Percentiles rank a stretch among this genome's conserved stretches.
Evolutionary conservation across 306 rosid genomes (phyloP).

Genomic region (Potentilla sterilis): DNA sequence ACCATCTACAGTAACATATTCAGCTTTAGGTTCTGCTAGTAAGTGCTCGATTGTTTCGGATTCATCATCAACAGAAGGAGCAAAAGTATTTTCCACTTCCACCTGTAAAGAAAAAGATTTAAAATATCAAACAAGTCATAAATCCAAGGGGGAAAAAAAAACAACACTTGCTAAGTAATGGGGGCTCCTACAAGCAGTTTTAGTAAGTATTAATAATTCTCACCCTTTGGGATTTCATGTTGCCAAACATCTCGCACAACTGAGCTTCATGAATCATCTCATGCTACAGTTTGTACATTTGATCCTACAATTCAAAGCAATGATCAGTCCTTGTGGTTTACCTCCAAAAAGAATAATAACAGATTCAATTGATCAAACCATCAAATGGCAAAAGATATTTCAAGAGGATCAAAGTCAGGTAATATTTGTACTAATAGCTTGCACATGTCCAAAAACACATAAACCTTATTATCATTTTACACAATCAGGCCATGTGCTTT

Average conservation of each 20-base stretch:
- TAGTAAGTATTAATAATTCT: neutral
- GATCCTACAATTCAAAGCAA: slow-evolving; percentile 41
- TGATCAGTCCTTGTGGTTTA: slow-evolving; percentile 18
- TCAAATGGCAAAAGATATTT: neutral
- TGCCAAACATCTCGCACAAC: slow-evolving; percentile 52
- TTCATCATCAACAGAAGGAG: slow-evolving; percentile 54
- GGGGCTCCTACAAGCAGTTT: neutral
- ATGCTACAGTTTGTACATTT: slow-evolving; percentile 29
- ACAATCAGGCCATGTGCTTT: neutral
- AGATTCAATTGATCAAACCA: neutral
- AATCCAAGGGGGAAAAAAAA: neutral
- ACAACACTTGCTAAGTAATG: neutral
- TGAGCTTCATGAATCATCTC: slow-evolving; percentile 61
- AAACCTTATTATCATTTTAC: neutral
- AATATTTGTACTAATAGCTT: neutral
- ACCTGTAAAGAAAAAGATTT: slow-evolving; percentile 36
- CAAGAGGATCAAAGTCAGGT: neutral
- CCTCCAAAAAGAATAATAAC: neutral
- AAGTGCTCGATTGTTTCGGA: slow-evolving; percentile 55
- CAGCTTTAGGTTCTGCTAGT: slow-evolving; percentile 58
- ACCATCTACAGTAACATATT: slow-evolving; percentile 49
- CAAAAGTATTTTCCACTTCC: slow-evolving; percentile 55
- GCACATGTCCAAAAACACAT: neutral
- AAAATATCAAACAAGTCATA: slow-evolving; percentile 15
- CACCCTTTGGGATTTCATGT: slow-evolving; percentile 72